Percentiles rank a stretch among this genome's conserved stretches.
Conservation (phyloP, 2,329 filamentous ascomycete species). For the Apiospora hydei region DNA sequence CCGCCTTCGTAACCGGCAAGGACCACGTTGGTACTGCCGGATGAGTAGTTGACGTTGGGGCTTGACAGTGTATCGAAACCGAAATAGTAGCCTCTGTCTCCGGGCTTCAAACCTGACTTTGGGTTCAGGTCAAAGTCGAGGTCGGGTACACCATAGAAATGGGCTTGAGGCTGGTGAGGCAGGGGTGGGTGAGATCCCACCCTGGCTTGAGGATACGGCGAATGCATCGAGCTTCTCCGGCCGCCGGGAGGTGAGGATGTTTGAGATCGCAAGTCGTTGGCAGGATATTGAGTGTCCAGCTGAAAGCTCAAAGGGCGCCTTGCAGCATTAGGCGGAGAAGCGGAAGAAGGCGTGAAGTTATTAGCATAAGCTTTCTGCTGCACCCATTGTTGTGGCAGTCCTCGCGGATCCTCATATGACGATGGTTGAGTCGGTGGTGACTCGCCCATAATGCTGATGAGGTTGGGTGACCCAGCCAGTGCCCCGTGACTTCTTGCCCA, state of each 20-base stretch:
- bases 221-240: conserved; percentile 59
- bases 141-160: conserved; percentile 75
- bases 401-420: conserved; percentile 42
- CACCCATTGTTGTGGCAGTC: conserved; percentile 25
- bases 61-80: conserved; percentile 76
- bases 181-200: conserved; percentile 56
- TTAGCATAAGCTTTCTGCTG: conserved; percentile 33
- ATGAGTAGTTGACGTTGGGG: conserved; percentile 43
- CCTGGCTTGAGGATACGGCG: conserved; percentile 52
- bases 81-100: conserved; percentile 78
- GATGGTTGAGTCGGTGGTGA: conserved; percentile 47
- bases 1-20: conserved; percentile 83
- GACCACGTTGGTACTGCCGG: conserved; percentile 68
- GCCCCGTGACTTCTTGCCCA: conserved; percentile 41
- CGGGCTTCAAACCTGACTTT: conserved; percentile 64
- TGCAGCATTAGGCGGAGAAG: conserved; percentile 40
- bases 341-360: conserved; percentile 39
- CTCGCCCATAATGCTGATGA: conserved; percentile 46
- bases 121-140: conserved; percentile 66
- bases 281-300: conserved; percentile 47
- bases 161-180: conserved; percentile 70
- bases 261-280: conserved; percentile 47
- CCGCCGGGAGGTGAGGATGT: conserved; percentile 46
- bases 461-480: conserved; percentile 43
- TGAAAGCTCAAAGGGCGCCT: conserved; percentile 52